Conservation (phyloP, 352 stramenopile genomes). For the Poterioochromonas sp. region DNA sequence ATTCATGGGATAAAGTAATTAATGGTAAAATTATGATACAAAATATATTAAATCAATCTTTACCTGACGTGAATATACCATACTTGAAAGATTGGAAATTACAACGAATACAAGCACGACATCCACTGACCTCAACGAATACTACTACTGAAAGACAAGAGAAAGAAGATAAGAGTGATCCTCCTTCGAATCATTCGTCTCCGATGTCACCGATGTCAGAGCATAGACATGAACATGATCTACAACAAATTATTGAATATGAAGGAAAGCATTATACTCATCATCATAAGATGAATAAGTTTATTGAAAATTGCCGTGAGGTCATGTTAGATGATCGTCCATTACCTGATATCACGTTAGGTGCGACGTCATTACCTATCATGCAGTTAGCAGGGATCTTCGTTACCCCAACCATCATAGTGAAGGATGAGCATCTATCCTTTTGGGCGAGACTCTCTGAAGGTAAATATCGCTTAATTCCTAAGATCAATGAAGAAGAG, state of each 20-base stretch:
- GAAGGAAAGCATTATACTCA: not conserved
- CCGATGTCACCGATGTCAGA: not conserved
- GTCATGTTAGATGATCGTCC: not conserved
- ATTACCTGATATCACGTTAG: not conserved
- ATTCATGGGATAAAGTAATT: constrained; percentile 21
- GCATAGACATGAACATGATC: not conserved
- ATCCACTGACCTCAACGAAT: not conserved
- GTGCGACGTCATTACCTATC: not conserved
- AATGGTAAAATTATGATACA: not conserved
- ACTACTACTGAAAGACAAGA: not conserved
- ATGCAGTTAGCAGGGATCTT: not conserved
- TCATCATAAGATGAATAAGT: not conserved
- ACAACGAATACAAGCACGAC: too few relatives aligned
- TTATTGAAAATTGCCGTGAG: not conserved
- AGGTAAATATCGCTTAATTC: not conserved
- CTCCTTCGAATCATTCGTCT: too few relatives aligned
- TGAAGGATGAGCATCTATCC: not conserved
- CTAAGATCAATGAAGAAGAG: too few relatives aligned
- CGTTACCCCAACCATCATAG: not conserved
- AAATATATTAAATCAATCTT: not conserved
- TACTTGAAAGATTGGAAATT: too few relatives aligned
- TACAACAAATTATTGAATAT: not conserved
- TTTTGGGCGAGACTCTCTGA: not conserved
- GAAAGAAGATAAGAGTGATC: too few relatives aligned
- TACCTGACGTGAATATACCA: too few relatives aligned